phyloP scores from a whole-genome alignment of 306 rosid genomes.

The Cucurbita pepo region DNA sequence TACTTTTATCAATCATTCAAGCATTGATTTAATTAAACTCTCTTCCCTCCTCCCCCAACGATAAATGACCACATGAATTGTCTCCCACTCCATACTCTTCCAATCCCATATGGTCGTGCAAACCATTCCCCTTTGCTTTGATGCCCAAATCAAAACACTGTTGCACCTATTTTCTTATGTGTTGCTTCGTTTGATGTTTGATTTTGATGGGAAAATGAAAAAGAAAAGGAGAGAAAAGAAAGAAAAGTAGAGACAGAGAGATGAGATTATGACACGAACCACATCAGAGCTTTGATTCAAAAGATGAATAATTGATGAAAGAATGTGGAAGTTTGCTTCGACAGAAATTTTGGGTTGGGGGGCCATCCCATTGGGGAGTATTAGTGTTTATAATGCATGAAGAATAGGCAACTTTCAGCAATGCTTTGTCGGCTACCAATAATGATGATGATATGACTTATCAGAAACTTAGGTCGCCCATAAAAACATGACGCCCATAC shows the following conservation, averaged over 20 bases:
- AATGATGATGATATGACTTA: background rate
- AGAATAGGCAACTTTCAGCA: background rate
- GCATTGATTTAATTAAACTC: conserved; percentile 10
- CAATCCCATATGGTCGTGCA: conserved; percentile 42
- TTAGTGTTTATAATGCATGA: background rate
- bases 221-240: background rate
- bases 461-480: background rate
- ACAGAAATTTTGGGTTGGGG: background rate
- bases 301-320: background rate
- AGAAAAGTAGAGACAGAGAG: conserved; percentile 36
- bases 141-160: too few species aligned
- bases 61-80: conserved; percentile 63
- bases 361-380: background rate
- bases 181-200: conserved; percentile 21
- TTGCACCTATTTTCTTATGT: too few species aligned
- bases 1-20: conserved; percentile 20
- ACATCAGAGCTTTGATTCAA: background rate
- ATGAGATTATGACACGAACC: background rate
- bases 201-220: conserved; percentile 14
- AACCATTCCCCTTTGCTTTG: conserved; percentile 41
- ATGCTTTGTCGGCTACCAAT: conserved; percentile 1
- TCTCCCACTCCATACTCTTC: conserved; percentile 55
- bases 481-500: conserved; percentile 1
- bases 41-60: background rate
- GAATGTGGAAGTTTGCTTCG: background rate